These are phyloP conservation scores for Staphylotrichum tortipilum DNA, from an alignment of 495 filamentous ascomycete species.

Conservation along the genomic window DNA sequence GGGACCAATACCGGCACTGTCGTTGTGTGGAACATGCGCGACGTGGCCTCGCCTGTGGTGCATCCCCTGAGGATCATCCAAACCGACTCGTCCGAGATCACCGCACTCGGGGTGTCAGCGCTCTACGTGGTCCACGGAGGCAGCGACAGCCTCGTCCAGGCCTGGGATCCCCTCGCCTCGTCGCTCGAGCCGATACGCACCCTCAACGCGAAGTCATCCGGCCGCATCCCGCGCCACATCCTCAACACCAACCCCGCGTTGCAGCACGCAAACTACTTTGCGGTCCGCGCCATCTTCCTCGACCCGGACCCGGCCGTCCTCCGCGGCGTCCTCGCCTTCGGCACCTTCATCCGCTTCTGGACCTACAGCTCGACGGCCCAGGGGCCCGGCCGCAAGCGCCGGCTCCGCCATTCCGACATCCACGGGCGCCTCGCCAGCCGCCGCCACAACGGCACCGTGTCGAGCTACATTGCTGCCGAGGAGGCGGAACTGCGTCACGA, in stretches of 20 bases:
- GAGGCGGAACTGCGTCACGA: conserved; percentile 73
- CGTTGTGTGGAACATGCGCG: conserved; percentile 79
- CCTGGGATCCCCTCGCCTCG: conserved; percentile 91
- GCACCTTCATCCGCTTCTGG: conserved; percentile 86
- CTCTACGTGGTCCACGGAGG: conserved; percentile 87
- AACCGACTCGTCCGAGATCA: conserved; percentile 83
- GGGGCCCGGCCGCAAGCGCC: conserved; percentile 36
- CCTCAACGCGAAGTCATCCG: conserved; percentile 78
- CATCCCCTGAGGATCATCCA: conserved; percentile 71
- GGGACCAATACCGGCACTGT: conserved; percentile 74
- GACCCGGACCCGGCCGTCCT: conserved; percentile 84
- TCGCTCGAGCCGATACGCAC: conserved; percentile 71
- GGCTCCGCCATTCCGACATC: conserved; percentile 34
- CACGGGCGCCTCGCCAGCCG: conserved; percentile 33
- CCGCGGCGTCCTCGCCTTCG: conserved; percentile 85
- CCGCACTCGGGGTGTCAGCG: conserved; percentile 76
- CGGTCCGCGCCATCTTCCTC: conserved; percentile 72
- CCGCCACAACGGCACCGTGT: conserved; percentile 31
- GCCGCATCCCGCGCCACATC: conserved; percentile 52
- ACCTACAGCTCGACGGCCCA: conserved; percentile 67
- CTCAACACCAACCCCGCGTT: conserved; percentile 30
- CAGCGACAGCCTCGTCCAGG: conserved; percentile 89
- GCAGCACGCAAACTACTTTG: conserved; percentile 60
- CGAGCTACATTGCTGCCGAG: conserved; percentile 77
- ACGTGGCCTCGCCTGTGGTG: conserved; percentile 37